phyloP scores from a whole-genome alignment of 2,329 filamentous ascomycete species.

The Pseudodiploospora longispora region DNA sequence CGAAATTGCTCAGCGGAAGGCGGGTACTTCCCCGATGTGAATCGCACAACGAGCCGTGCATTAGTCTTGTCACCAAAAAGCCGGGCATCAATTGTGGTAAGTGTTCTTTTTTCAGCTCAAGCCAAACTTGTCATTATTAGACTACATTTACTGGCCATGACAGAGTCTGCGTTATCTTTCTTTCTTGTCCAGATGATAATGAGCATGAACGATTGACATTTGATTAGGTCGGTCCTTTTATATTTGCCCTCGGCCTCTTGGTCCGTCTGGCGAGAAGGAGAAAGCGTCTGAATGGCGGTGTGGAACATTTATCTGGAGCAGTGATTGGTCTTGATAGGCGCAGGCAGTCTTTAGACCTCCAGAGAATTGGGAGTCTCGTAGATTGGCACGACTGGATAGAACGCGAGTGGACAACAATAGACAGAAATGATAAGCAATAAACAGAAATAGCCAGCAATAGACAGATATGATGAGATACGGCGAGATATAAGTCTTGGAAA shows the following conservation, averaged over 20 bases:
- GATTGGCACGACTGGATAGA: too few species aligned
- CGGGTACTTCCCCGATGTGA: constrained; percentile 72
- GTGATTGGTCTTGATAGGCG: constrained; percentile 36
- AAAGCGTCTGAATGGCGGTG: constrained; percentile 81
- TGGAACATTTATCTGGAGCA: constrained; percentile 69
- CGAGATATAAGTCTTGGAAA: too few species aligned
- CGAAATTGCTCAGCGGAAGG: constrained; percentile 64
- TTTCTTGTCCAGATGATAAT: background rate
- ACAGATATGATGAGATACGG: too few species aligned
- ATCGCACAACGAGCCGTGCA: constrained; percentile 73
- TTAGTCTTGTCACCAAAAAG: constrained; percentile 79
- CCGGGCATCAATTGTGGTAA: constrained; percentile 70
- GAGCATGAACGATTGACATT: background rate
- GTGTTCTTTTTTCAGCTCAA: constrained; percentile 14
- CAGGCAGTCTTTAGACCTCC: too few species aligned
- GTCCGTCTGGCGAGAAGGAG: constrained; percentile 79
- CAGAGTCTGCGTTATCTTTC: background rate
- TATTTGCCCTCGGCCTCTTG: constrained; percentile 63
- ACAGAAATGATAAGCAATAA: too few species aligned
- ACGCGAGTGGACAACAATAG: too few species aligned
- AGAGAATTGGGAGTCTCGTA: too few species aligned
- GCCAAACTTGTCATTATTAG: background rate
- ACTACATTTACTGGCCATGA: background rate
- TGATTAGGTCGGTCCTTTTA: constrained; percentile 51
- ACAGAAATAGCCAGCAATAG: too few species aligned